These are phyloP conservation scores for Canna indica DNA, from an alignment of 176 grass and related monocot genomes.

Conservation along the genomic window DNA sequence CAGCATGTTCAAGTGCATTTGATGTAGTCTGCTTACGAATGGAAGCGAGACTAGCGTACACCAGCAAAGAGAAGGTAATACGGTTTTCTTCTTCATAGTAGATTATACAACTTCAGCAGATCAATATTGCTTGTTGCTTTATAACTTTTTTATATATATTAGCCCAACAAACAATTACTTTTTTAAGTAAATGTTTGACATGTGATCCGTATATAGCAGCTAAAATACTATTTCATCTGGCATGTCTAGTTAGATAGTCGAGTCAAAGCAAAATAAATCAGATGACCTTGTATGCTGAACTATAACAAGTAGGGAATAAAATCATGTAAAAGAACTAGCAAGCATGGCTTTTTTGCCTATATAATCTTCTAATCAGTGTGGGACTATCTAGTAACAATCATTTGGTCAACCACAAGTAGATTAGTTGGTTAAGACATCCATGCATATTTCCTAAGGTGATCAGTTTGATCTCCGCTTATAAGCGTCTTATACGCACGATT, in stretches of 20 bases:
- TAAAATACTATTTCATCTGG: background rate
- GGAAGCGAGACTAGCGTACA: slow-evolving; percentile 74
- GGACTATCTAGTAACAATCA: background rate
- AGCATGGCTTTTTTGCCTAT: background rate
- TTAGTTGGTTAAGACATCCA: too few relatives aligned
- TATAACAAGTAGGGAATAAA: background rate
- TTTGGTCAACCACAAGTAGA: background rate
- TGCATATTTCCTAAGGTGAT: too few relatives aligned
- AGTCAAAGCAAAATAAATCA: background rate
- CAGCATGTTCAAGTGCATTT: slow-evolving; percentile 63
- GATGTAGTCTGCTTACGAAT: slow-evolving; percentile 58
- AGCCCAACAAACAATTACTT: background rate
- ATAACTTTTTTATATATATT: background rate
- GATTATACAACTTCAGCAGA: too few relatives aligned
- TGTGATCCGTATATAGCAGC: background rate
- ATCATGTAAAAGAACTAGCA: background rate
- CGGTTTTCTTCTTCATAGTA: background rate
- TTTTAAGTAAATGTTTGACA: background rate
- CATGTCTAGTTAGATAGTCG: background rate
- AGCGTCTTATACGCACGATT: too few relatives aligned
- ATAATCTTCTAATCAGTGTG: background rate
- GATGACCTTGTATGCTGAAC: background rate
- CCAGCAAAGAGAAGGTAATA: slow-evolving; percentile 52
- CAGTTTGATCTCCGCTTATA: too few relatives aligned
- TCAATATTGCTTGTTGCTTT: background rate